Evolutionary conservation across 2,329 filamentous ascomycete species (phyloP).

Genomic region (Sporothrix variecibatus): DNA sequence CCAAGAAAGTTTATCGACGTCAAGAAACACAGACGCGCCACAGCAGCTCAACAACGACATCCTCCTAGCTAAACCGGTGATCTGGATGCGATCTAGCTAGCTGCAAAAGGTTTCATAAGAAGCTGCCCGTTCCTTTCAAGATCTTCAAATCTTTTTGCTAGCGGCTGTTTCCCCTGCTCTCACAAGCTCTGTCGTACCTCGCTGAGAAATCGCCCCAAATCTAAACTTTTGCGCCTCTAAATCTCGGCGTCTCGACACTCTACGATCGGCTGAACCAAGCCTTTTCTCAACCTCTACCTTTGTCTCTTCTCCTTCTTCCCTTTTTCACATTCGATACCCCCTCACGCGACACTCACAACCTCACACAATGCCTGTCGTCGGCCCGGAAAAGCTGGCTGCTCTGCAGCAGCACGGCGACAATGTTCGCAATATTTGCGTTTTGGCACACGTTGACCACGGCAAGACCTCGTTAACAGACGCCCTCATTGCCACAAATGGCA

Average conservation of each 20-base stretch:
- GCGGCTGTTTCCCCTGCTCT: background rate
- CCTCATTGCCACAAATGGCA: conserved; percentile 96
- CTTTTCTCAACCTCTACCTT: background rate
- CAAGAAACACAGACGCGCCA: background rate
- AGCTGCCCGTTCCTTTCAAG: background rate
- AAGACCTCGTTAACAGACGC: conserved; percentile 97
- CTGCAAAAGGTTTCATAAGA: background rate
- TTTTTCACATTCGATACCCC: background rate
- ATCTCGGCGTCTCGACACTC: background rate
- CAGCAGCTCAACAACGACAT: background rate
- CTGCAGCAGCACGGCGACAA: conserved; percentile 86
- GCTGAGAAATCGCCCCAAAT: background rate
- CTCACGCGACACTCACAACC: background rate
- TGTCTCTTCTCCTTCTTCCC: background rate
- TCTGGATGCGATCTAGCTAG: background rate
- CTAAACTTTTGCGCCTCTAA: background rate
- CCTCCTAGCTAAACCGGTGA: background rate
- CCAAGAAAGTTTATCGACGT: background rate
- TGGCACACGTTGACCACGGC: conserved; percentile 96
- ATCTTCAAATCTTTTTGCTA: background rate
- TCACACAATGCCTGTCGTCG: conserved; percentile 79
- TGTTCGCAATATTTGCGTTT: conserved; percentile 95
- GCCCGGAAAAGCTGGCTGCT: conserved; percentile 83
- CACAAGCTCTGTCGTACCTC: background rate
- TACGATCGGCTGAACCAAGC: background rate